A percentile compares a stretch with the other conserved stretches of the same genome.
Conservation (phyloP, 768 basidiomycete species). For the Lentinula aciculospora region DNA sequence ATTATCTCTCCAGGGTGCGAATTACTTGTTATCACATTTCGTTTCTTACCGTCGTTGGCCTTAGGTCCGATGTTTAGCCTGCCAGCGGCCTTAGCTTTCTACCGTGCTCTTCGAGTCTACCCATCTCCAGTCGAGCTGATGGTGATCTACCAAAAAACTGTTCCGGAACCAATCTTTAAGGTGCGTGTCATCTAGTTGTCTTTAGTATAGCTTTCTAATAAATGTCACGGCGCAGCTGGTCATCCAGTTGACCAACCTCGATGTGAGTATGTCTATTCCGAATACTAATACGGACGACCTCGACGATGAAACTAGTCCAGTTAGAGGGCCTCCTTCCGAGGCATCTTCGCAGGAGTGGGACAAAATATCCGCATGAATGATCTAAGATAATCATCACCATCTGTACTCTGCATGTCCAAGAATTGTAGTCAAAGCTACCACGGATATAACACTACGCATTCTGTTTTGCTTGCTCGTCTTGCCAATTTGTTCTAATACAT, state of each 20-base stretch:
- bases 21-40: constrained; percentile 13
- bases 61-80: constrained; percentile 76
- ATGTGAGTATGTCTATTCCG: constrained; percentile 66
- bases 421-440: background rate
- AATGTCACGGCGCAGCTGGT: constrained; percentile 40
- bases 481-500: constrained; percentile 55
- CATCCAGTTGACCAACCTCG: constrained; percentile 81
- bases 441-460: constrained; percentile 3
- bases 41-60: constrained; percentile 4
- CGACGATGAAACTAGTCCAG: constrained; percentile 57
- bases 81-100: constrained; percentile 85
- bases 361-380: constrained; percentile 49
- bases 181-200: constrained; percentile 25
- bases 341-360: constrained; percentile 91
- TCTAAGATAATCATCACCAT: constrained; percentile 21
- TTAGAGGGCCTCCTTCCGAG: constrained; percentile 70
- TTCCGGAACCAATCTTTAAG: constrained; percentile 78
- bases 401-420: constrained; percentile 15
- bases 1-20: constrained; percentile 64
- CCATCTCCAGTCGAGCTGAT: constrained; percentile 93
- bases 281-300: constrained; percentile 26
- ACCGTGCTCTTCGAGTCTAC: constrained; percentile 89
- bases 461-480: constrained; percentile 1
- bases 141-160: constrained; percentile 89
- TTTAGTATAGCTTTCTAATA: background rate